Evolutionary conservation across 768 basidiomycete genomes (phyloP).

Genomic region (Saitozyma podzolica): DNA sequence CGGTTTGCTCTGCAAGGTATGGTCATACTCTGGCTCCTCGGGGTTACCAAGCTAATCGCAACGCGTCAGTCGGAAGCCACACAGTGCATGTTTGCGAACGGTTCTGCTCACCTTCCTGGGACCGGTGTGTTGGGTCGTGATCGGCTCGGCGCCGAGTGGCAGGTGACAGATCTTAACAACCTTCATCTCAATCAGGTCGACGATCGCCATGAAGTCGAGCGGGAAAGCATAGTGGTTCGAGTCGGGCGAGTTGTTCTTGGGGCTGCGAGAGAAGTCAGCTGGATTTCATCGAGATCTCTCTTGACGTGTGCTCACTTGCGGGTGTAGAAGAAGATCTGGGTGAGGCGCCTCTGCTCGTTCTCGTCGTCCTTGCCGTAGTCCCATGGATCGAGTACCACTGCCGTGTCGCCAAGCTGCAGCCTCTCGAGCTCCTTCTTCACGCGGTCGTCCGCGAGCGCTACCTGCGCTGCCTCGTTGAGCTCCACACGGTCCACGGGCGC

Average conservation of each 20-base stretch:
- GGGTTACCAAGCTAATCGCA: background rate
- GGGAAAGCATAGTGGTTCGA: no score
- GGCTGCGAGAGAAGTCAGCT: conserved; percentile 3
- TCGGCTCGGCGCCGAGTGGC: no score
- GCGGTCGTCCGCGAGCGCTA: conserved; percentile 2
- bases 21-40: conserved; percentile 3
- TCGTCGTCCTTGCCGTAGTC: conserved; percentile 2
- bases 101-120: background rate
- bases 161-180: no score
- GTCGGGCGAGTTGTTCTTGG: background rate
- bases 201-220: no score
- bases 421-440: conserved; percentile 9
- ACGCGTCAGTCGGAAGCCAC: conserved; percentile 4
- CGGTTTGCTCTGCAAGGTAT: conserved; percentile 1
- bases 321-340: background rate
- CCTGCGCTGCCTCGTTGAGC: conserved; percentile 4
- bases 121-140: no score
- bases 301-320: background rate
- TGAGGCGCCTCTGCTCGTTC: background rate
- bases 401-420: conserved; percentile 5
- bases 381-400: conserved; percentile 8
- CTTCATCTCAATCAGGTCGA: no score
- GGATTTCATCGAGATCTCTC: background rate
- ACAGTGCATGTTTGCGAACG: conserved; percentile 10
- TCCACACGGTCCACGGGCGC: conserved; percentile 1